These are phyloP conservation scores for Magnusiomyces paraingens DNA, from an alignment of 1,139 yeast species.

Conservation along the genomic window DNA sequence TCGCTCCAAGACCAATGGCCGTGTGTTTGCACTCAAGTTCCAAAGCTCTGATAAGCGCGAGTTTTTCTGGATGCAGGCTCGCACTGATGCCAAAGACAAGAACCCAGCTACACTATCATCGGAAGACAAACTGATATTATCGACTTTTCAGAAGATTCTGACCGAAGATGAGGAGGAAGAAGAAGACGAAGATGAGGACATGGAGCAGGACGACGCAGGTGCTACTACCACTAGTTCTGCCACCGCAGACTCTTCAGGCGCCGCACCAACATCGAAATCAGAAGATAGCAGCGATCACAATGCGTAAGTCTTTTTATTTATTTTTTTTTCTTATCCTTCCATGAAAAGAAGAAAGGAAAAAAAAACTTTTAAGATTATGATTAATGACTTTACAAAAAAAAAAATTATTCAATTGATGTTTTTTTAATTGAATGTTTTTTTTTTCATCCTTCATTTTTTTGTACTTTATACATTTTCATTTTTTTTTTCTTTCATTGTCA, in stretches of 20 bases:
- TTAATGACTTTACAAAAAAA: not conserved
- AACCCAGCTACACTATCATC: constrained; percentile 45
- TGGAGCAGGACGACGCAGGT: constrained; percentile 1
- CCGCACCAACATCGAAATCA: not conserved
- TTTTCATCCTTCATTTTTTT: not conserved
- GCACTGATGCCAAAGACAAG: constrained; percentile 57
- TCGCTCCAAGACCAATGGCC: constrained; percentile 68
- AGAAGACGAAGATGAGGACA: constrained; percentile 34
- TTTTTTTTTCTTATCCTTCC: not conserved
- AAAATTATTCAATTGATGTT: not conserved
- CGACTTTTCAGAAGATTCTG: constrained; percentile 50
- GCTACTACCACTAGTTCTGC: not conserved
- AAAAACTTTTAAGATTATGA: too few relatives aligned
- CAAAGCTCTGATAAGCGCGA: constrained; percentile 76
- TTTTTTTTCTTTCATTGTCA: not conserved
- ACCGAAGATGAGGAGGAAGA: constrained; percentile 38
- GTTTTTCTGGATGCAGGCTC: constrained; percentile 88
- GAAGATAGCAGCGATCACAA: not conserved
- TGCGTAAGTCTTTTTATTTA: constrained; percentile 2
- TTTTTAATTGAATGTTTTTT: not conserved
- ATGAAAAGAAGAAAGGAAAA: not conserved
- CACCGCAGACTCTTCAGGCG: not conserved
- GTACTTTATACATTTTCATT: not conserved
- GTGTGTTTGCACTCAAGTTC: constrained; percentile 79
- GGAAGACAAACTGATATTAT: constrained; percentile 51